Evolutionary conservation across 441 rosid species (phyloP).

Genomic region (Pelargonium myrrhifolium): DNA sequence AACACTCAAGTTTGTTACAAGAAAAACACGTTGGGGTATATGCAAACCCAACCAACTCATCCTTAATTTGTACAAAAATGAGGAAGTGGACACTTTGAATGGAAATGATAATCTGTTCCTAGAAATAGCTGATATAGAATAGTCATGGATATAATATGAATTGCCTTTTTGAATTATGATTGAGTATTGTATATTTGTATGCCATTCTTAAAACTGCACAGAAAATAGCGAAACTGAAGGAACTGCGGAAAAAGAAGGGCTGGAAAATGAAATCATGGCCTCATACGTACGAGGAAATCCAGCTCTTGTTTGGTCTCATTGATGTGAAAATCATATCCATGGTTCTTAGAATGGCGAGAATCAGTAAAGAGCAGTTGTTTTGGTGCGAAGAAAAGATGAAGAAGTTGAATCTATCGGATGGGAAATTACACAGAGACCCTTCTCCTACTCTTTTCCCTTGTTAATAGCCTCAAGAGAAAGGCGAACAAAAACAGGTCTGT

Average conservation of each 20-base stretch:
- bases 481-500: background rate
- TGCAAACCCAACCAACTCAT: too few species aligned
- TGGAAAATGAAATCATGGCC: slow-evolving; percentile 90
- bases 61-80: too few species aligned
- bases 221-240: slow-evolving; percentile 70
- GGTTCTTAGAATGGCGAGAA: slow-evolving; percentile 65
- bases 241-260: slow-evolving; percentile 57
- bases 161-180: background rate
- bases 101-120: background rate
- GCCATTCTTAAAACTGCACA: slow-evolving; percentile 26
- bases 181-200: background rate
- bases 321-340: slow-evolving; percentile 58
- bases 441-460: slow-evolving; percentile 82
- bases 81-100: too few species aligned
- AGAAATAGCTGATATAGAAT: background rate
- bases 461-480: slow-evolving; percentile 23
- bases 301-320: slow-evolving; percentile 55
- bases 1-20: too few species aligned
- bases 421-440: slow-evolving; percentile 71
- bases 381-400: slow-evolving; percentile 99
- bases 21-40: too few species aligned
- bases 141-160: background rate
- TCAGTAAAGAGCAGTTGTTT: slow-evolving; percentile 65
- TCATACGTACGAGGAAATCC: slow-evolving; percentile 46
- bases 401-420: slow-evolving; percentile 46